These are phyloP conservation scores for Xylaria sp. DNA, from an alignment of 2,329 filamentous ascomycete species.

Conservation along the genomic window DNA sequence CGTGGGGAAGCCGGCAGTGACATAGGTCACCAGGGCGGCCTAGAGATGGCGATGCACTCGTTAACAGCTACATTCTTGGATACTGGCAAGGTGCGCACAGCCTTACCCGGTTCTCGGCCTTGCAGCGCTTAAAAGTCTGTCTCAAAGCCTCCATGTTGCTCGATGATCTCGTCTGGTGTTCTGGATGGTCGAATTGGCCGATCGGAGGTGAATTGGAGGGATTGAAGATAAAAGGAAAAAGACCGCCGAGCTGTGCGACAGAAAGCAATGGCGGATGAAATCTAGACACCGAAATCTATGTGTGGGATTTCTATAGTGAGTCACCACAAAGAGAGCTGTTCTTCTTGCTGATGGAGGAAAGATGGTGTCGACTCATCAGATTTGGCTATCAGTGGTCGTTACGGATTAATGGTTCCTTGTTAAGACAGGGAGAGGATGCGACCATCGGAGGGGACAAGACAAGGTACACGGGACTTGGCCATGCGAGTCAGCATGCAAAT, in stretches of 20 bases:
- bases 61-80: neutral
- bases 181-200: neutral
- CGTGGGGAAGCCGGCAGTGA: slow-evolving; percentile 87
- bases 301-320: neutral
- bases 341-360: too few relatives aligned
- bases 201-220: neutral
- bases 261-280: neutral
- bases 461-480: too few relatives aligned
- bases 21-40: slow-evolving; percentile 88
- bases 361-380: too few relatives aligned
- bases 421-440: too few relatives aligned
- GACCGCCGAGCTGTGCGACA: neutral
- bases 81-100: neutral
- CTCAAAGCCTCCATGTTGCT: slow-evolving; percentile 51
- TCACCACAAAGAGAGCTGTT: neutral
- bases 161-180: neutral
- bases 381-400: too few relatives aligned
- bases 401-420: too few relatives aligned
- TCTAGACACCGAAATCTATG: neutral
- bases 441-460: too few relatives aligned
- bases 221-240: neutral
- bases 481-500: too few relatives aligned
- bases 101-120: slow-evolving; percentile 51
- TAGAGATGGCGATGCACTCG: slow-evolving; percentile 34
- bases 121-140: slow-evolving; percentile 56